Base-by-base conservation (phyloP, 2,329 filamentous ascomycete genomes). In the Phaeosphaeriaceae sp. region DNA sequence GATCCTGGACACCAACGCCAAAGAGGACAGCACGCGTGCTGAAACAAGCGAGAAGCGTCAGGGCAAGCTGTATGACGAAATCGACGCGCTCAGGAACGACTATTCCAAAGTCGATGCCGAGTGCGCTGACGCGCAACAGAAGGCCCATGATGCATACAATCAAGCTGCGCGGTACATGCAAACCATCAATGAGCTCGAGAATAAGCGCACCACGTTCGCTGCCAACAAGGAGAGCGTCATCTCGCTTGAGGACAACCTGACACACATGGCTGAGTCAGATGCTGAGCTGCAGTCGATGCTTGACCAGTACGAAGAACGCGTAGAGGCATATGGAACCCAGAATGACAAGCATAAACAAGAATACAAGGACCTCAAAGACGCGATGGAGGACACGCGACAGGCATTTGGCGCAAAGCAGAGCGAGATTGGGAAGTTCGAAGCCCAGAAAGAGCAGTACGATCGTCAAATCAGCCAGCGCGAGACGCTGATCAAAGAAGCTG, bases 361-460 rank as follows among this genome's bases (percentile, higher is more conserved):
- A 52, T 94, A 94, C 67, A 80, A 83, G 57, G 84, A 90, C 23
- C 82, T 96, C n/a, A 81, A 80, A 56, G 72, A 81, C 24, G 78
- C 81, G 26, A 80, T 88, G 2, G 79, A 85, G 56, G 70, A 77
- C 3, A 78, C 75, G 49, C 83, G 85, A 2, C 61, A 70, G 17
- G 63, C 71, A 8, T 71, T 82, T 13, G 81, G 79, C 52, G 62
- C 63, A n/a, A 84, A 85, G 65, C 81, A 85, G 59, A 81, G 75
- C 0, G 90, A 93, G 67, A 85, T 88, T 67, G 94, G 94, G 46
- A 92, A 90, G 66, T 89, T 90, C 67, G 88, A 95, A 76, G 94
- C 94, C 1, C 90, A 97, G 73, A 93, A 94, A 79, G 90, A 92
- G 61, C 92, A 91, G 69, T 92, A 95, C 73, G 92, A 97, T 73